Evolutionary conservation across 495 filamentous ascomycete genomes (phyloP).

Genomic region (Oidiodendron maius): DNA sequence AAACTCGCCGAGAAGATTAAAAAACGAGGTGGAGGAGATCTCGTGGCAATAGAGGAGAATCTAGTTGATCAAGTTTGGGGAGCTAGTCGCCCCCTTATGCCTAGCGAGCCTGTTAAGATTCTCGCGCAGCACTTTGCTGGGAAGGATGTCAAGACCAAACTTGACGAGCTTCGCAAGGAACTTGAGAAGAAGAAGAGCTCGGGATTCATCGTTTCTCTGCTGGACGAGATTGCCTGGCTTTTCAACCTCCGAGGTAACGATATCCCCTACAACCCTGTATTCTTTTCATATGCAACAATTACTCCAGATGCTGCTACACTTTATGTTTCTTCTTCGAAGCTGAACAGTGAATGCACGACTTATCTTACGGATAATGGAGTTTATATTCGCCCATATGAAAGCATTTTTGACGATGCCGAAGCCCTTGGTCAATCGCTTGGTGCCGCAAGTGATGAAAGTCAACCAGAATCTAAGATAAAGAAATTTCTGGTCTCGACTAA

Average conservation of each 20-base stretch:
- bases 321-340: slow-evolving; percentile 77
- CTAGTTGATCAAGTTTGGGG: slow-evolving; percentile 88
- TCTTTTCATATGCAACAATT: slow-evolving; percentile 93
- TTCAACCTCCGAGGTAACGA: slow-evolving; percentile 95
- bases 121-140: slow-evolving; percentile 71
- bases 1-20: slow-evolving; percentile 84
- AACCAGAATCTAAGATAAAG: slow-evolving; percentile 31
- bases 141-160: slow-evolving; percentile 76
- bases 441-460: slow-evolving; percentile 15
- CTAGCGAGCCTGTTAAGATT: slow-evolving; percentile 69
- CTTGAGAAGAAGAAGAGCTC: slow-evolving; percentile 85
- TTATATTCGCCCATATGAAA: slow-evolving; percentile 73
- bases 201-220: slow-evolving; percentile 88
- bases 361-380: slow-evolving; percentile 69
- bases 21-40: slow-evolving; percentile 73
- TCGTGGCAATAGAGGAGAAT: slow-evolving; percentile 71
- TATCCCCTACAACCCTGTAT: slow-evolving; percentile 98
- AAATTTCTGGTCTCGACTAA: slow-evolving; percentile 88
- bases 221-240: slow-evolving; percentile 97
- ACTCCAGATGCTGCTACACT: slow-evolving; percentile 77
- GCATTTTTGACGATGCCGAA: slow-evolving; percentile 73
- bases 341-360: slow-evolving; percentile 58
- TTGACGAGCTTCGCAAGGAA: slow-evolving; percentile 83
- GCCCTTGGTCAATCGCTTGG: slow-evolving; percentile 46
- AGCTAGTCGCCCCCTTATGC: slow-evolving; percentile 60